phyloP scores from a whole-genome alignment of 768 basidiomycete species.

The Clitopilus hobsonii region DNA sequence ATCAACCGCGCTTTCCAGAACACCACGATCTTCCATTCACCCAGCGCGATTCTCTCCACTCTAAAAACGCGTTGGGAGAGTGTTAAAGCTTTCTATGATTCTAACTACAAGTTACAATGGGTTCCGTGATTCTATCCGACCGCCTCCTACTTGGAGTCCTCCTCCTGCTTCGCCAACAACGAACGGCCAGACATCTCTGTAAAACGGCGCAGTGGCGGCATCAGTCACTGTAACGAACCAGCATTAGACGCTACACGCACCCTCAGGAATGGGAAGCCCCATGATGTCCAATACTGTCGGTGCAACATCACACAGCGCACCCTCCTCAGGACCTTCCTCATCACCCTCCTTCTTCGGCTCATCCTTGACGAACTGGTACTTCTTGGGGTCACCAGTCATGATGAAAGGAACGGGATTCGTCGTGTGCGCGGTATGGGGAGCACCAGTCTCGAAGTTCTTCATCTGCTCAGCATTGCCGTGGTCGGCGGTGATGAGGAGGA shows the following conservation, averaged over 20 bases:
- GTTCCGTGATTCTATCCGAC: not conserved
- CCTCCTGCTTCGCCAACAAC: constrained; percentile 32
- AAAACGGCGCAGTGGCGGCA: not conserved
- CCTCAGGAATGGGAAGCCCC: constrained; percentile 68
- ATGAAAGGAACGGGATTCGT: constrained; percentile 91
- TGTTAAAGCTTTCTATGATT: too few relatives aligned
- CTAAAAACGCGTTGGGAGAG: too few relatives aligned
- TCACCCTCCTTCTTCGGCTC: constrained; percentile 31
- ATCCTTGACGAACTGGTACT: constrained; percentile 49
- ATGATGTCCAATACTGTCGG: constrained; percentile 82
- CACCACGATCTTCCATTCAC: too few relatives aligned
- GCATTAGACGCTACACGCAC: constrained; percentile 26
- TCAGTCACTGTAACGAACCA: constrained; percentile 5
- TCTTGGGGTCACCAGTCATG: constrained; percentile 62
- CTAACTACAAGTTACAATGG: too few relatives aligned
- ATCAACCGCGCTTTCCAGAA: too few relatives aligned
- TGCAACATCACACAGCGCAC: constrained; percentile 86
- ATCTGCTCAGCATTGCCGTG: constrained; percentile 97
- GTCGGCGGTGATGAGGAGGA: constrained; percentile 86
- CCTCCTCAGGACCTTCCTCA: constrained; percentile 53
- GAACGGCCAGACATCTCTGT: constrained; percentile 60
- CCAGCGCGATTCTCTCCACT: too few relatives aligned
- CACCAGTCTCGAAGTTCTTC: constrained; percentile 77
- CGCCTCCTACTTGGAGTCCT: not conserved
- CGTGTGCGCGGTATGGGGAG: constrained; percentile 89